phyloP scores from a whole-genome alignment of 805 yeast species.

The Yamadazyma olivae region DNA sequence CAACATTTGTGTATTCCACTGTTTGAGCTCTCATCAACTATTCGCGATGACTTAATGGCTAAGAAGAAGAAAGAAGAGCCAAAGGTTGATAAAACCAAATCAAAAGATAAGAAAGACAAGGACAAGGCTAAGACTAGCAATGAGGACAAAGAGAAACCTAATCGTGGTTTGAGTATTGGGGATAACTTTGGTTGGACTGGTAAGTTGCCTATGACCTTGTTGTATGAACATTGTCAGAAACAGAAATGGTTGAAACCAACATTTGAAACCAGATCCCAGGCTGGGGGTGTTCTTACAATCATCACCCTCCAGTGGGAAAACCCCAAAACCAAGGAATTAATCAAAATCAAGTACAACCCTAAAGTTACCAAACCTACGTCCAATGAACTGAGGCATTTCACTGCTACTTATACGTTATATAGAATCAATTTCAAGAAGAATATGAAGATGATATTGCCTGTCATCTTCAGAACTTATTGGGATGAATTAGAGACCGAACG shows the following conservation, averaged over 20 bases:
- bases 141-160: conserved; percentile 24
- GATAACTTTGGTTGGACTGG: conserved; percentile 90
- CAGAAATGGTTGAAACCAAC: conserved; percentile 86
- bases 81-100: neutral
- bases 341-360: conserved; percentile 55
- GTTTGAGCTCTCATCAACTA: too few relatives aligned
- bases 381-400: conserved; percentile 83
- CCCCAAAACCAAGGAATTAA: conserved; percentile 73
- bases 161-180: conserved; percentile 39
- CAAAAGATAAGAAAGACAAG: conserved; percentile 2
- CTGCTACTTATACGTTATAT: conserved; percentile 85
- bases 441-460: conserved; percentile 83
- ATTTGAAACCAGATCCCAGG: conserved; percentile 58
- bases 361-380: conserved; percentile 72
- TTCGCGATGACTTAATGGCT: conserved; percentile 7
- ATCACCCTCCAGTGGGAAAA: conserved; percentile 69
- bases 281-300: conserved; percentile 59
- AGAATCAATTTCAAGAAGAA: conserved; percentile 79
- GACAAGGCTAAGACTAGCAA: conserved; percentile 2
- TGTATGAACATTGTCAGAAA: conserved; percentile 85
- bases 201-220: conserved; percentile 79
- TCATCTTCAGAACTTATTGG: conserved; percentile 80
- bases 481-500: conserved; percentile 62
- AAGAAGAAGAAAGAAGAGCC: conserved; percentile 4
- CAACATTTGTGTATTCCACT: too few relatives aligned